These are phyloP conservation scores for Coemansia sp. DNA, from an alignment of 192 early-diverging fungal genomes.

Conservation along the genomic window DNA sequence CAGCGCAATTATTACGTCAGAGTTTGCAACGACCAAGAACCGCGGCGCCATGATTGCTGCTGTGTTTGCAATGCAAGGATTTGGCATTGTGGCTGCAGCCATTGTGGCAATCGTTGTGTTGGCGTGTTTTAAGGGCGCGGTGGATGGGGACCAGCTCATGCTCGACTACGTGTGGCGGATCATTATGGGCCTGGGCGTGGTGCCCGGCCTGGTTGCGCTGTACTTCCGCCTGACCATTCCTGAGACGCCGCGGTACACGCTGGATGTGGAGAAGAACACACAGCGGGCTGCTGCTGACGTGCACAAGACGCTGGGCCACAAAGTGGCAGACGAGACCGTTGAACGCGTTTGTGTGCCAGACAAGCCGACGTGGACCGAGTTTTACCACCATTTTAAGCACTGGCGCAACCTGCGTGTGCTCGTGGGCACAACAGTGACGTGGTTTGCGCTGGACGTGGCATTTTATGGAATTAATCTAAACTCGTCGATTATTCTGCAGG, in stretches of 20 bases:
- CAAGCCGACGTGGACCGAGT: slow-evolving; percentile 56
- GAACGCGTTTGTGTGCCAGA: background rate
- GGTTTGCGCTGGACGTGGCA: slow-evolving; percentile 79
- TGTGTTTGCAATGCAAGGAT: slow-evolving; percentile 93
- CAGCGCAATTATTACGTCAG: slow-evolving; percentile 90
- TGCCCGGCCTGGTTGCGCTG: slow-evolving; percentile 80
- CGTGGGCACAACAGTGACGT: slow-evolving; percentile 69
- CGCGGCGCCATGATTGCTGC: slow-evolving; percentile 87
- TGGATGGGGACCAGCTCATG: slow-evolving; percentile 62
- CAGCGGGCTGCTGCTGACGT: slow-evolving; percentile 32
- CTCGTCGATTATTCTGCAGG: slow-evolving; percentile 68
- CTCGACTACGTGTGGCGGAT: slow-evolving; percentile 94
- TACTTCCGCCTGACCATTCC: slow-evolving; percentile 84
- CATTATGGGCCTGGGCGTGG: slow-evolving; percentile 77
- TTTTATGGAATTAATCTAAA: slow-evolving; percentile 86
- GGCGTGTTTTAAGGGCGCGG: slow-evolving; percentile 66
- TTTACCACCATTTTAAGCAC: slow-evolving; percentile 21
- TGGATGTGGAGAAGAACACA: slow-evolving; percentile 68
- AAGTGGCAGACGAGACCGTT: background rate
- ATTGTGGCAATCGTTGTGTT: slow-evolving; percentile 74
- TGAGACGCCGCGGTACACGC: slow-evolving; percentile 89
- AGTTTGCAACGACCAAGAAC: slow-evolving; percentile 78
- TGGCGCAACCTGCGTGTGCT: slow-evolving; percentile 74
- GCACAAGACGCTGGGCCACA: slow-evolving; percentile 18
- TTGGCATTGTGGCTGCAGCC: slow-evolving; percentile 82